Conservation (phyloP, 176 grass and related monocot species). For the Oryza meridionalis region DNA sequence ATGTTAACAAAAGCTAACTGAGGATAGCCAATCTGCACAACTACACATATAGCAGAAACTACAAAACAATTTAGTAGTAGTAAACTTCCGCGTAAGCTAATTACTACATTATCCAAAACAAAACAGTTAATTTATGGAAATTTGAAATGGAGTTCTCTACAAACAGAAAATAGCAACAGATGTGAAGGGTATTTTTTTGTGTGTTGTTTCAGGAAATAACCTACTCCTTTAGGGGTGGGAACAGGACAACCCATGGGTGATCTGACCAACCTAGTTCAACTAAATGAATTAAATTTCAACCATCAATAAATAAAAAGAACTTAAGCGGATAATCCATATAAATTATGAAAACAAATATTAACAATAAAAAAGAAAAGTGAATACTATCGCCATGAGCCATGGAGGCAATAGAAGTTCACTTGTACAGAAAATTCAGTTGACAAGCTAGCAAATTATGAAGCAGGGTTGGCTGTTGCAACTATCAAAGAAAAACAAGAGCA, state of each 20-base stretch:
- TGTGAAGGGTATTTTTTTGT: background rate
- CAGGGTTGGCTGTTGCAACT: background rate
- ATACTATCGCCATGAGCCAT: slow-evolving; percentile 1
- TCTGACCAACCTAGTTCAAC: background rate
- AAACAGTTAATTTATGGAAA: background rate
- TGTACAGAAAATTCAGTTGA: background rate
- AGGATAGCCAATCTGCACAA: background rate
- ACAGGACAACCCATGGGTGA: background rate
- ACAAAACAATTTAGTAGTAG: background rate
- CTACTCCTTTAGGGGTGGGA: background rate
- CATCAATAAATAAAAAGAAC: background rate
- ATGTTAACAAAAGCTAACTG: background rate
- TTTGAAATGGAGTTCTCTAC: background rate
- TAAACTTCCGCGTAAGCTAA: background rate
- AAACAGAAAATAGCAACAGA: background rate
- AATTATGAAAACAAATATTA: background rate
- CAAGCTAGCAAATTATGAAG: background rate
- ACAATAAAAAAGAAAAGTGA: background rate
- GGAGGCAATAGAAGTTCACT: background rate
- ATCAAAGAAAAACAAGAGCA: background rate
- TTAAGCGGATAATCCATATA: background rate
- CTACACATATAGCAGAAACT: background rate
- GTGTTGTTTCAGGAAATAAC: background rate
- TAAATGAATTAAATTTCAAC: background rate
- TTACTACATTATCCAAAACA: background rate